Conservation (phyloP, 495 filamentous ascomycete species). For the Margaritispora aquatica region DNA sequence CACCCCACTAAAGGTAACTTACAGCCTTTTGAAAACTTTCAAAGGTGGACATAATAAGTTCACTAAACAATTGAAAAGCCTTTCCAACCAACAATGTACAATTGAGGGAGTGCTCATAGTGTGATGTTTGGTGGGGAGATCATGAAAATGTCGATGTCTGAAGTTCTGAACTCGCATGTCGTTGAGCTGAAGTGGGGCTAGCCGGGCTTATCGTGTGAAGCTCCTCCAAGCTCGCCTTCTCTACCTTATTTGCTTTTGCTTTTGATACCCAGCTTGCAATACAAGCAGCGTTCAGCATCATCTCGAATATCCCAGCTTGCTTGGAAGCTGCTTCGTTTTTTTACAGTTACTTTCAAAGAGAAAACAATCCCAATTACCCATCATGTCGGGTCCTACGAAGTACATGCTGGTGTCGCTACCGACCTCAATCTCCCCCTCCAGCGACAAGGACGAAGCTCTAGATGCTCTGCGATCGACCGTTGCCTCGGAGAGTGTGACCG, state of each 20-base stretch:
- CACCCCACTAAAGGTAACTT: too few relatives aligned
- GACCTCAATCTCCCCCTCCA: conserved; percentile 62
- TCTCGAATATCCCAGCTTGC: not conserved
- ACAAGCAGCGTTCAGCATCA: not conserved
- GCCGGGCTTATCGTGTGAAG: not conserved
- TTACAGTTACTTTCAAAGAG: not conserved
- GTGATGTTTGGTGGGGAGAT: too few relatives aligned
- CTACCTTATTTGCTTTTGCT: too few relatives aligned
- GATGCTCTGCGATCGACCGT: conserved; percentile 65
- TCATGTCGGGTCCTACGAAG: conserved; percentile 40
- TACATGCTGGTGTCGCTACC: conserved; percentile 74
- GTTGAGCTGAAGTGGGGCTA: not conserved
- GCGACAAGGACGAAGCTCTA: conserved; percentile 76
- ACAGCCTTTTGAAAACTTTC: too few relatives aligned
- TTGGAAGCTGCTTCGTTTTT: conserved; percentile 2
- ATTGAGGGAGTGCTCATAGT: too few relatives aligned
- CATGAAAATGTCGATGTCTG: too few relatives aligned
- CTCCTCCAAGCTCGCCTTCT: not conserved
- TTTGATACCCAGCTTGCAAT: not conserved
- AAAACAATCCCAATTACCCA: not conserved
- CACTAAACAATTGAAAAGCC: too few relatives aligned
- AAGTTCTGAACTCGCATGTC: not conserved
- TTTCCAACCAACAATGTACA: too few relatives aligned
- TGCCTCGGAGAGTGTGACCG: conserved; percentile 65
- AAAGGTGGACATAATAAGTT: too few relatives aligned